Percentiles rank a stretch among this genome's conserved stretches.
phyloP scores from a whole-genome alignment of 2,329 filamentous ascomycete species.

The Aspergillaceae sp. region DNA sequence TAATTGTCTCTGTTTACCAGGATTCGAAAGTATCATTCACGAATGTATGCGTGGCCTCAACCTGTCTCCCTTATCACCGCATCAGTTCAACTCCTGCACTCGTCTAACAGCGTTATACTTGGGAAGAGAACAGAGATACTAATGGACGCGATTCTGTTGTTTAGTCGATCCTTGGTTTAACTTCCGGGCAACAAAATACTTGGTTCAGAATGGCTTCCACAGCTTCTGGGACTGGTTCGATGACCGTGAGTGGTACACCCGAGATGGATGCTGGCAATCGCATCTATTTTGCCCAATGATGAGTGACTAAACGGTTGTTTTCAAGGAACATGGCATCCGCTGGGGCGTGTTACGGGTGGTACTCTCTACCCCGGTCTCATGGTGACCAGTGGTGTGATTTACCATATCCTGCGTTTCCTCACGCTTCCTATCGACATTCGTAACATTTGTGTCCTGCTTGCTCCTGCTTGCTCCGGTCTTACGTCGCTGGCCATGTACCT shows the following conservation, averaged over 20 bases:
- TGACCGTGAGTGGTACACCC: slow-evolving; percentile 56
- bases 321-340: slow-evolving; percentile 88
- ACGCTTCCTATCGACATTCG: slow-evolving; percentile 94
- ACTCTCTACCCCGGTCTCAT: slow-evolving; percentile 98
- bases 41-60: slow-evolving; percentile 64
- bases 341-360: slow-evolving; percentile 94
- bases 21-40: slow-evolving; percentile 98
- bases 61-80: neutral
- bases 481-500: slow-evolving; percentile 91
- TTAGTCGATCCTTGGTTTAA: slow-evolving; percentile 99
- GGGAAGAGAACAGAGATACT: slow-evolving; percentile 7
- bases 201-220: slow-evolving; percentile 94
- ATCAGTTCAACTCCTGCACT: neutral
- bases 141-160: slow-evolving; percentile 12
- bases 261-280: neutral
- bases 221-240: slow-evolving; percentile 99
- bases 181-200: slow-evolving; percentile 95
- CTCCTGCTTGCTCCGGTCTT: slow-evolving; percentile 85
- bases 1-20: slow-evolving; percentile 35
- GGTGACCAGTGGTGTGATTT: slow-evolving; percentile 97
- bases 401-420: slow-evolving; percentile 81
- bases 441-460: slow-evolving; percentile 95
- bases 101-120: neutral
- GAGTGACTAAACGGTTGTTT: neutral
- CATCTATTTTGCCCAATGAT: too few species aligned